Evolutionary conservation across 495 filamentous ascomycete genomes (phyloP), one percentile per base, ranked within the genome.

Genomic region (Sporormia fimetaria): DNA sequence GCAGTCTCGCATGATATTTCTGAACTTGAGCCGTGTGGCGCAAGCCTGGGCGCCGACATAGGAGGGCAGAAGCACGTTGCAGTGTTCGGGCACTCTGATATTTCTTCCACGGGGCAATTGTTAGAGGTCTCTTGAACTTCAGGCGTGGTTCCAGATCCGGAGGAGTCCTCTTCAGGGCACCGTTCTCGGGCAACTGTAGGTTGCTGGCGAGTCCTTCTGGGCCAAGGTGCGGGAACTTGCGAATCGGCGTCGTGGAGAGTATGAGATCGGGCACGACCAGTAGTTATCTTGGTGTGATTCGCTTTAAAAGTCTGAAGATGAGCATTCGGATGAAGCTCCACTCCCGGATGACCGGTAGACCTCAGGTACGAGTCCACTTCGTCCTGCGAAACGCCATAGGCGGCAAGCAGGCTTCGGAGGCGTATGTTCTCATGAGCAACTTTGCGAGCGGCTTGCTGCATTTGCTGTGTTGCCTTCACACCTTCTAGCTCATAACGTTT

Each of bases 1-100:
- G 42, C 42, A 2, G 33, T 31, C 14, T 30, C 42, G 20, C 42
- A 44, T 3, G 42, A 44, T 8, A 18, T 44, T 18, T 44, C 42
- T 11, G 28, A 3, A 6, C 18, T 21, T 18, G 32, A 23, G 17
- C 2, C 25, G 17, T 8, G 10, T 3, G 3, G 12, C 21, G 34
- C 9, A 18, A 2, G 17, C 18, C 14, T 18, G 22, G 4, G 4
- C 16, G 11, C 4, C 14, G 20, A 11, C 14, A 15, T 10, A 11
- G 5, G 22, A 33, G n/a, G 28, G 15, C 29, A 23, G 39, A 4
- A 25, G 30, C 30, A 17, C n/a, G 18, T 17, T 9, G 31, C 15
- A 14, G 30, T 27, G 17, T 11, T 18, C 1, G 16, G 15, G 16
- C 12, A 6, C n/a, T n/a, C n/a, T n/a, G n/a, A n/a, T n/a, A n/a